phyloP scores from a whole-genome alignment of 495 filamentous ascomycete genomes.

The Rusavskia elegans region DNA sequence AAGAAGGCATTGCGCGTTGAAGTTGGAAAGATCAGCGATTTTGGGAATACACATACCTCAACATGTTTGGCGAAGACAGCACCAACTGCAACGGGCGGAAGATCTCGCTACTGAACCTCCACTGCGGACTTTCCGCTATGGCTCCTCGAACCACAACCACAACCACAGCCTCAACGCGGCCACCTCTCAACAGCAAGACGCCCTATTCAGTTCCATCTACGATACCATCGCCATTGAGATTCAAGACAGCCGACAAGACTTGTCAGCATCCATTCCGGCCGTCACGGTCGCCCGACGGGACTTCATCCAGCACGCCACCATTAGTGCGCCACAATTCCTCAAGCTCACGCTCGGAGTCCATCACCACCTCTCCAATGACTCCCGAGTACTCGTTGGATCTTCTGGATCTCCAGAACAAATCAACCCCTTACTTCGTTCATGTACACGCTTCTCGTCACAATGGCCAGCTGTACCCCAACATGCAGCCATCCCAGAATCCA shows the following conservation, averaged over 20 bases:
- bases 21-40: neutral
- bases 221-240: neutral
- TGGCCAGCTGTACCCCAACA: neutral
- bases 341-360: conserved; percentile 16
- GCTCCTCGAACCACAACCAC: conserved; percentile 2
- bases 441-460: neutral
- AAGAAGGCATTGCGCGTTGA: neutral
- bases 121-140: conserved; percentile 6
- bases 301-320: conserved; percentile 19
- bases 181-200: neutral
- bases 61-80: conserved; percentile 15
- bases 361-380: conserved; percentile 15
- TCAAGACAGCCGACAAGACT: neutral
- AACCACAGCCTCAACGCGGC: neutral
- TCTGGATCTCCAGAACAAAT: conserved; percentile 8
- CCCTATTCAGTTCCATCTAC: neutral
- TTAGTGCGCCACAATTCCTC: conserved; percentile 19
- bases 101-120: conserved; percentile 16
- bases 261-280: neutral
- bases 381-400: conserved; percentile 12
- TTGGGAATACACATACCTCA: neutral
- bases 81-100: conserved; percentile 15
- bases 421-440: conserved; percentile 4
- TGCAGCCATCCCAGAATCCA: conserved; percentile 13
- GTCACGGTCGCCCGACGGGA: conserved; percentile 1